These are phyloP conservation scores for Liquidambar formosana DNA, from an alignment of 164 flowering plant genomes.

Conservation along the genomic window DNA sequence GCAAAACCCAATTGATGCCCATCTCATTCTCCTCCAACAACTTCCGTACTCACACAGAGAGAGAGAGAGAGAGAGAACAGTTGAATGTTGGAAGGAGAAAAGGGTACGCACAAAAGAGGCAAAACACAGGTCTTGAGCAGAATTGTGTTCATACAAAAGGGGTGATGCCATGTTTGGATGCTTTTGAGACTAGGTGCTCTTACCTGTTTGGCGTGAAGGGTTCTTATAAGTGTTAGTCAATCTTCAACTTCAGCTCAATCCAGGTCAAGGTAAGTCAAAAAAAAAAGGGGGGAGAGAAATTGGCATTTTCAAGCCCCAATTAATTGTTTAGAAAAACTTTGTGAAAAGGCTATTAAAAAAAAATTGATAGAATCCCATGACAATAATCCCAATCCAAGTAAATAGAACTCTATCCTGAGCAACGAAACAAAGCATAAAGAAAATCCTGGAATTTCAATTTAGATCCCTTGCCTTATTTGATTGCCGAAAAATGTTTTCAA, in stretches of 20 bases:
- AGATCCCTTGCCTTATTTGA: slow-evolving; percentile 40
- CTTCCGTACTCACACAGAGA: too few species aligned
- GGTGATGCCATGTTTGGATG: neutral
- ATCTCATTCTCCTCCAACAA: too few species aligned
- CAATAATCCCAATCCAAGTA: neutral
- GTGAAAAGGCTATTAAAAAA: neutral
- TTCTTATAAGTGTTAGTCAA: neutral
- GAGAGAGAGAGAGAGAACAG: too few species aligned
- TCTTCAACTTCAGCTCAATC: neutral
- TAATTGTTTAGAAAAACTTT: neutral
- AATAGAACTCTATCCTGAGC: neutral
- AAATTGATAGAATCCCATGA: neutral
- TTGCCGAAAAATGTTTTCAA: slow-evolving; percentile 45
- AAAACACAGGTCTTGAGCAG: too few species aligned
- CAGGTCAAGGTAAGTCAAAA: neutral
- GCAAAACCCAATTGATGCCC: too few species aligned
- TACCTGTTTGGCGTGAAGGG: neutral
- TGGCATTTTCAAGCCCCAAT: neutral
- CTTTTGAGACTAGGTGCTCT: neutral
- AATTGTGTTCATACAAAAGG: too few species aligned
- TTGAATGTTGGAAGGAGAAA: too few species aligned
- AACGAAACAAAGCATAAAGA: neutral
- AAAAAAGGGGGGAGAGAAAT: neutral
- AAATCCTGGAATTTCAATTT: too few species aligned
- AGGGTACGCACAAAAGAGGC: too few species aligned